Percentiles rank a stretch among this genome's conserved stretches.
Conservation (phyloP, 169 alveolate genomes). For the Eimeria acervulina region DNA sequence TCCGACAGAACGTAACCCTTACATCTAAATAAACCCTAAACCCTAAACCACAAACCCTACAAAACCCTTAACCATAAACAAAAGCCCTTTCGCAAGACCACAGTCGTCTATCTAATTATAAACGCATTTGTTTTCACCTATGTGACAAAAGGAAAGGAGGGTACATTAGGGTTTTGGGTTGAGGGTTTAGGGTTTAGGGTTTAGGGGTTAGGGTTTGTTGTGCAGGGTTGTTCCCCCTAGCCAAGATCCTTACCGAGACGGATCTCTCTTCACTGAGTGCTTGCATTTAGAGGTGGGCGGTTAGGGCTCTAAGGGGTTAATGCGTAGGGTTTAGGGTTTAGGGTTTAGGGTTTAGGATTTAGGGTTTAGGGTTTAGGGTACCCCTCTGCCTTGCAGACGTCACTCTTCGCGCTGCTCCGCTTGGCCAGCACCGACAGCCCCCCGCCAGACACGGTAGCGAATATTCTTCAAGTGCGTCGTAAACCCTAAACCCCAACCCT, state of each 20-base stretch:
- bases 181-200: constrained; percentile 26
- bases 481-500: background rate
- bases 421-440: constrained; percentile 15
- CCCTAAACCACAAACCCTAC: background rate
- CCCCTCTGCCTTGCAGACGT: constrained; percentile 2
- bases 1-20: constrained; percentile 21
- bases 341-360: background rate
- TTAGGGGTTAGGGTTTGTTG: background rate
- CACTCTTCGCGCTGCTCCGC: constrained; percentile 55
- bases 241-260: constrained; percentile 79
- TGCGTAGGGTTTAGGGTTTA: background rate
- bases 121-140: too few species aligned
- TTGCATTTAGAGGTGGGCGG: constrained; percentile 70
- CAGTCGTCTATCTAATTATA: too few species aligned
- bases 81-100: too few species aligned
- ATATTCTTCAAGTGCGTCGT: background rate
- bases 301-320: background rate
- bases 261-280: constrained; percentile 67
- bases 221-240: constrained; percentile 76
- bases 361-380: background rate
- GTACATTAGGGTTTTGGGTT: too few species aligned
- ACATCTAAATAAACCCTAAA: background rate
- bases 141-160: too few species aligned
- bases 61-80: background rate
- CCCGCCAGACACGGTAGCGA: background rate